A percentile compares a stretch with the other conserved stretches of the same genome.
Evolutionary conservation across 2,329 filamentous ascomycete species (phyloP).

Genomic region (Neopestalotiopsis sp.): DNA sequence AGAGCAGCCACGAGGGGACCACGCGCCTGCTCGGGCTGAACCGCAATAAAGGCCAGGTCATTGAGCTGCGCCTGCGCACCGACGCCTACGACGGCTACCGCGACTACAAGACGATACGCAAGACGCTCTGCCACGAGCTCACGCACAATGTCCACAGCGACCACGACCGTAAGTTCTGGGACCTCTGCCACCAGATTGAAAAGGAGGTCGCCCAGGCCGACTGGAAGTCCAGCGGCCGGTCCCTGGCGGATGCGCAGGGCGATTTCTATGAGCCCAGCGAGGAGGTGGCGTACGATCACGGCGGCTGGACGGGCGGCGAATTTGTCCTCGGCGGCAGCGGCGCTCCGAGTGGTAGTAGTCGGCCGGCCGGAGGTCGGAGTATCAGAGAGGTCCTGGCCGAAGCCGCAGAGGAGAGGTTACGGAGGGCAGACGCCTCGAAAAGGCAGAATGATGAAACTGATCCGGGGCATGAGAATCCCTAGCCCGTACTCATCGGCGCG

Average conservation of each 20-base stretch:
- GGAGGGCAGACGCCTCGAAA: conserved; percentile 44
- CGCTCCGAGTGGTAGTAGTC: conserved; percentile 29
- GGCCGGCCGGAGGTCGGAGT: conserved; percentile 51
- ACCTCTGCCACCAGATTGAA: conserved; percentile 86
- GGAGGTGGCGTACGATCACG: conserved; percentile 67
- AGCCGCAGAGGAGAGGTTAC: conserved; percentile 72
- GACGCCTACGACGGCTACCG: conserved; percentile 94
- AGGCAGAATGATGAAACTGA: conserved; percentile 20
- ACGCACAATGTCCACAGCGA: conserved; percentile 88
- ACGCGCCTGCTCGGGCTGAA: conserved; percentile 85
- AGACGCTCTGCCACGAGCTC: conserved; percentile 93
- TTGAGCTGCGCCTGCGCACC: conserved; percentile 88
- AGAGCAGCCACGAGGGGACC: conserved; percentile 71
- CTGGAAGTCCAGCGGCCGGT: conserved; percentile 74
- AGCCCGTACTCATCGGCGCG: neutral
- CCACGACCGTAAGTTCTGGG: conserved; percentile 90
- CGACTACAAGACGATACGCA: conserved; percentile 89
- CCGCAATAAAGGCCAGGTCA: conserved; percentile 84
- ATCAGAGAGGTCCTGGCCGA: conserved; percentile 77
- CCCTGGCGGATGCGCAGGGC: conserved; percentile 62
- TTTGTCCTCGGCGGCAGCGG: conserved; percentile 69
- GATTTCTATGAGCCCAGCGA: conserved; percentile 62
- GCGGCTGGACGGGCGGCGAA: conserved; percentile 80
- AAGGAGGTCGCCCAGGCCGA: conserved; percentile 81
- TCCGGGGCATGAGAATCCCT: neutral